Evolutionary conservation across 331 rosid genomes (phyloP).

Genomic region (Acacia pycnantha): DNA sequence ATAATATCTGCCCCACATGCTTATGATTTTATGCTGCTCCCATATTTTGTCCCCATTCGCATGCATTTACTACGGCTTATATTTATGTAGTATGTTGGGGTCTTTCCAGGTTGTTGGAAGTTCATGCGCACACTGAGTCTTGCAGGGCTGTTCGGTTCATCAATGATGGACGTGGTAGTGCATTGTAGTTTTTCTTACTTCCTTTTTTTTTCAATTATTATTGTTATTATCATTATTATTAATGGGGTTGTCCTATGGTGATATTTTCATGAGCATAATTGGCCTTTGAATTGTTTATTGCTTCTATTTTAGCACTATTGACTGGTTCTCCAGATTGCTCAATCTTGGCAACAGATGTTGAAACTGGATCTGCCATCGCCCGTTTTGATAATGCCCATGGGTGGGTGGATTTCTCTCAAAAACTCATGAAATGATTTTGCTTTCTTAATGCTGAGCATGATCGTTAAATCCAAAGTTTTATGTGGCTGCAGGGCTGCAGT

Average conservation of each 20-base stretch:
- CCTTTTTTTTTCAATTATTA: neutral
- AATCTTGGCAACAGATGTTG: constrained; percentile 81
- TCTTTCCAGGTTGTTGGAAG: constrained; percentile 59
- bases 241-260: neutral
- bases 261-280: neutral
- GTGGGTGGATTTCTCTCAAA: constrained; percentile 46
- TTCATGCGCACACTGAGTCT: constrained; percentile 77
- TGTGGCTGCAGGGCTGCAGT: constrained; percentile 56
- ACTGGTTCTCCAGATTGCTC: constrained; percentile 88
- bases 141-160: constrained; percentile 87
- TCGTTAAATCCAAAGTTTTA: constrained; percentile 11
- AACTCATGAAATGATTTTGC: neutral
- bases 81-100: neutral
- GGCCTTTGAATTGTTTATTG: constrained; percentile 1
- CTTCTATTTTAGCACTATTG: constrained; percentile 55
- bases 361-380: constrained; percentile 77
- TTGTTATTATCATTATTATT: neutral
- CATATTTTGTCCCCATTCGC: neutral
- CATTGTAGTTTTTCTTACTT: neutral
- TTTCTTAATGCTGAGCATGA: neutral
- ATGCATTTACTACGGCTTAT: neutral
- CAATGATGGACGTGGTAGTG: constrained; percentile 70
- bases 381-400: constrained; percentile 80
- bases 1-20: neutral
- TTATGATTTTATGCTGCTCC: neutral